Conservation (phyloP, 345 rosid species). For the Syzygium grande region DNA sequence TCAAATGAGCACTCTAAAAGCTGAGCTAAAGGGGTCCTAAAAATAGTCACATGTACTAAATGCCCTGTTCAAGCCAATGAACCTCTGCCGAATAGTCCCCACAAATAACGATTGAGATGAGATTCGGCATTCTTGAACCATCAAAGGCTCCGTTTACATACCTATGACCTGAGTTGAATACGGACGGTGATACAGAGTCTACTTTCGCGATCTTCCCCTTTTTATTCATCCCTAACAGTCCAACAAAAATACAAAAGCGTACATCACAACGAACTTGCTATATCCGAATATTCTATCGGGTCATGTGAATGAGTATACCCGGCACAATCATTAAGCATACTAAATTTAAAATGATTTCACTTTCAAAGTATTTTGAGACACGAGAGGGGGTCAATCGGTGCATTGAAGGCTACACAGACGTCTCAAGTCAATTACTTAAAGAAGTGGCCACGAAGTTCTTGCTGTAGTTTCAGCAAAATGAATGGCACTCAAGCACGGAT, state of each 20-base stretch:
- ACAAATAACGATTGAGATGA: neutral
- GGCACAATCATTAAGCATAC: neutral
- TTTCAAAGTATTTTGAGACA: neutral
- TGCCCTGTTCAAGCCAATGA: neutral
- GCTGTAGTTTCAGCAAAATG: neutral
- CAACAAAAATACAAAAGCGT: accelerated
- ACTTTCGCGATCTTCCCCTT: neutral
- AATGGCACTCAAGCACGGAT: neutral
- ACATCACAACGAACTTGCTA: neutral
- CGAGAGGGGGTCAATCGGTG: neutral
- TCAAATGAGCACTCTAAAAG: too few species aligned
- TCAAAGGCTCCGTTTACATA: neutral
- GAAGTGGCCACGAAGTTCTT: neutral
- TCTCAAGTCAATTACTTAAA: neutral
- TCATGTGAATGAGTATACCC: neutral
- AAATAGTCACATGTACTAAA: neutral
- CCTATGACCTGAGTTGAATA: neutral
- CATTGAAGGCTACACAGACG: neutral
- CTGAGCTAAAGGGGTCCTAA: too few species aligned
- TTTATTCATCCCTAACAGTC: neutral
- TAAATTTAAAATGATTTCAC: neutral
- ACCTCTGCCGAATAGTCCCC: neutral
- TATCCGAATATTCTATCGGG: neutral
- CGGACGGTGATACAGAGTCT: neutral
- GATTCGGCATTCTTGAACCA: neutral